A percentile compares a stretch with the other conserved stretches of the same genome.
These are phyloP conservation scores for Flaveria ramosissima DNA, from an alignment of 129 eudicot genomes.

Conservation along the genomic window DNA sequence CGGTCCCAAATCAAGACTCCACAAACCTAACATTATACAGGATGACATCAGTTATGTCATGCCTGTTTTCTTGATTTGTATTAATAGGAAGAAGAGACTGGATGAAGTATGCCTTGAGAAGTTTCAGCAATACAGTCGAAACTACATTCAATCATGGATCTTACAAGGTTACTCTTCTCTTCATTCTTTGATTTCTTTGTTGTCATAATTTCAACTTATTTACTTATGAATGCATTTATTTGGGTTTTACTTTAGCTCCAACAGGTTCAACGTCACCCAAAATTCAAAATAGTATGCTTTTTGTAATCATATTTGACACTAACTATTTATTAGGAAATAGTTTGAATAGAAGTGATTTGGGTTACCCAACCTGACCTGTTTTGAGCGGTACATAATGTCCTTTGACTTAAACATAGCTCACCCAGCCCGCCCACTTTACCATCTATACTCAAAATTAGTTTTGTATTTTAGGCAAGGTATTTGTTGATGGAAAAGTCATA, in stretches of 20 bases:
- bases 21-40: too few relatives aligned
- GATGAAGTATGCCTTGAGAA: conserved; percentile 90
- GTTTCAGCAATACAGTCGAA: conserved; percentile 83
- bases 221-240: not conserved
- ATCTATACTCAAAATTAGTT: conserved; percentile 2
- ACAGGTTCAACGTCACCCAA: not conserved
- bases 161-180: conserved; percentile 64
- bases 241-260: not conserved
- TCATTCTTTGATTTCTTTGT: not conserved
- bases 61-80: conserved; percentile 1
- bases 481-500: conserved; percentile 79
- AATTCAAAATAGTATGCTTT: not conserved
- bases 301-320: not conserved
- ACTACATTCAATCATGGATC: conserved; percentile 93
- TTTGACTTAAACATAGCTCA: not conserved
- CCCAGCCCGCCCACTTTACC: not conserved
- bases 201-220: not conserved
- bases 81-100: conserved; percentile 82
- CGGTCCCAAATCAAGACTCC: too few relatives aligned
- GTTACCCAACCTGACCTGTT: not conserved
- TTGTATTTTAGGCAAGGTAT: conserved; percentile 65
- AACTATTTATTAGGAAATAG: not conserved
- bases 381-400: not conserved
- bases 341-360: not conserved
- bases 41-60: conserved; percentile 1